These are phyloP conservation scores for Flagelloscypha sp. DNA, from an alignment of 768 basidiomycete species.

Conservation along the genomic window DNA sequence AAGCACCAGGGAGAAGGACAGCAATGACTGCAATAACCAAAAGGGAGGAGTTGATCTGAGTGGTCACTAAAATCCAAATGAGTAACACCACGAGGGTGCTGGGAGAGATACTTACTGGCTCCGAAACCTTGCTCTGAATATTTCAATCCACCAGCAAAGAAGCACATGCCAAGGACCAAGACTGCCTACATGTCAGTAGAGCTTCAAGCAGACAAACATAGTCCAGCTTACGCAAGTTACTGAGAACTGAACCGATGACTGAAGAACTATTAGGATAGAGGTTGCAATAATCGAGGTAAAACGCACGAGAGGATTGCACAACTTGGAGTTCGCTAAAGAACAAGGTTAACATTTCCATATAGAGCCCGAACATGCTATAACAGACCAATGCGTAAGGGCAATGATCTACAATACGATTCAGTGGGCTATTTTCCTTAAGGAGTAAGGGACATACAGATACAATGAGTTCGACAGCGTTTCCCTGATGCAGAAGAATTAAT, in stretches of 20 bases:
- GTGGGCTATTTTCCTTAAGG: background rate
- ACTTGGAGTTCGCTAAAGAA: constrained; percentile 53
- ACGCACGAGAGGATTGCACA: constrained; percentile 76
- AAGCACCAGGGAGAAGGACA: constrained; percentile 71
- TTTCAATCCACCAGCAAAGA: constrained; percentile 71
- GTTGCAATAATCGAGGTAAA: constrained; percentile 9
- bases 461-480: constrained; percentile 60
- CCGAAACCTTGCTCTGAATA: constrained; percentile 79
- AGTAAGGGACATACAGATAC: constrained; percentile 51
- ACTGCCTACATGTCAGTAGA: constrained; percentile 31
- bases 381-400: constrained; percentile 49
- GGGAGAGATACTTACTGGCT: constrained; percentile 36
- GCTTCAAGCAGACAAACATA: constrained; percentile 8
- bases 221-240: constrained; percentile 65
- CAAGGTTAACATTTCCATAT: constrained; percentile 42
- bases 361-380: too few species aligned
- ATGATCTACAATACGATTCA: constrained; percentile 30
- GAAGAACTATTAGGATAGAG: constrained; percentile 11
- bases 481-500: constrained; percentile 21
- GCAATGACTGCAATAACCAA: constrained; percentile 72
- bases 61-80: constrained; percentile 38
- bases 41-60: constrained; percentile 66
- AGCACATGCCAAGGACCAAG: constrained; percentile 77
- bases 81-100: constrained; percentile 16
- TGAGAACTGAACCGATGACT: constrained; percentile 86